Percentiles rank a stretch among this genome's conserved stretches.
phyloP scores from a whole-genome alignment of 2,329 filamentous ascomycete genomes.

The Sphaerostilbella broomeana region DNA sequence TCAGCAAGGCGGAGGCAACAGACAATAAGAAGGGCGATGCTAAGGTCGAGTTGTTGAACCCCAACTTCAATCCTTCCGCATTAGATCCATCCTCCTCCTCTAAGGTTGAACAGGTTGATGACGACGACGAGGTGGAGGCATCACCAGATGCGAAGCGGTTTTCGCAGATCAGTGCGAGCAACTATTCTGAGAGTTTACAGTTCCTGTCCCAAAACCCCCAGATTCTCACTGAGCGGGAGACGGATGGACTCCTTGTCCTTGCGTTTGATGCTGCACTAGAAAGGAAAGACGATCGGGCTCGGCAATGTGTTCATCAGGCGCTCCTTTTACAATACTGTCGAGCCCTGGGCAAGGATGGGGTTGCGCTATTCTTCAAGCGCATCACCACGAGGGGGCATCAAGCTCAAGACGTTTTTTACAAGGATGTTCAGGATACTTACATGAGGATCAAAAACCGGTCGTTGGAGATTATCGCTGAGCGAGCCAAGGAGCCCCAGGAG shows the following conservation, averaged over 20 bases:
- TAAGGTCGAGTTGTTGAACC: slow-evolving; percentile 71
- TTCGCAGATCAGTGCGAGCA: slow-evolving; percentile 65
- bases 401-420: slow-evolving; percentile 82
- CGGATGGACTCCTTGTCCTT: slow-evolving; percentile 82
- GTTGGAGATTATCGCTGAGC: slow-evolving; percentile 58
- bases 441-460: slow-evolving; percentile 71
- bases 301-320: slow-evolving; percentile 88
- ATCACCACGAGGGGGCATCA: slow-evolving; percentile 86
- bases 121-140: slow-evolving; percentile 69
- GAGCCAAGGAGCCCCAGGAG: slow-evolving; percentile 44
- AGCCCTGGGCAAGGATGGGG: slow-evolving; percentile 79
- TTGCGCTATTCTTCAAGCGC: slow-evolving; percentile 90
- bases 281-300: slow-evolving; percentile 66
- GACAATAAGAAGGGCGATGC: slow-evolving; percentile 43
- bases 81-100: slow-evolving; percentile 1
- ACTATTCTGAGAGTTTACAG: slow-evolving; percentile 66
- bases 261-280: slow-evolving; percentile 85
- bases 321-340: slow-evolving; percentile 92
- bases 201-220: slow-evolving; percentile 75
- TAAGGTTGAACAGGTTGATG: slow-evolving; percentile 39
- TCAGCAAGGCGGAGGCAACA: slow-evolving; percentile 54
- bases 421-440: slow-evolving; percentile 89
- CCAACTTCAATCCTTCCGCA: slow-evolving; percentile 35
- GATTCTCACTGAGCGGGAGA: slow-evolving; percentile 77
- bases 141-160: slow-evolving; percentile 76